A percentile compares a stretch with the other conserved stretches of the same genome.
Conservation (phyloP, 371 early-diverging fungal genomes). For the Lichtheimia hyalospora region DNA sequence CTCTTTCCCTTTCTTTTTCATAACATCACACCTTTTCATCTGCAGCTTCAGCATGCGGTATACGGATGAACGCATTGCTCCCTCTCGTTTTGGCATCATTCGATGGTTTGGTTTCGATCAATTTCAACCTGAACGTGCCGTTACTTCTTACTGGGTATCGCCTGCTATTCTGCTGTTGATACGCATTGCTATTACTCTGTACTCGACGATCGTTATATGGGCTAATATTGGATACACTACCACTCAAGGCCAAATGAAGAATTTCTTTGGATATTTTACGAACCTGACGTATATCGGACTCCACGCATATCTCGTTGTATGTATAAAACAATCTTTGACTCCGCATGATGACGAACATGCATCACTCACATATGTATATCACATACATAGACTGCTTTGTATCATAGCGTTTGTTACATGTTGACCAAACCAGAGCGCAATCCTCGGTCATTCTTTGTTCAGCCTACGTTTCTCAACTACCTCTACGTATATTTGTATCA, state of each 20-base stretch:
- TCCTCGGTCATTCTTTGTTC: constrained; percentile 27
- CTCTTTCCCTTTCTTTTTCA: neutral
- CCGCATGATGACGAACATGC: neutral
- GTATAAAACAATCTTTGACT: neutral
- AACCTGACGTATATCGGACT: constrained; percentile 54
- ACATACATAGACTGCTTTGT: constrained; percentile 19
- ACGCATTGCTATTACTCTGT: constrained; percentile 38
- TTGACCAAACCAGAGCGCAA: constrained; percentile 9
- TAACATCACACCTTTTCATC: neutral
- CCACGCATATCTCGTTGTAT: constrained; percentile 51
- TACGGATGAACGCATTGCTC: constrained; percentile 17
- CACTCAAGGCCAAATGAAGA: constrained; percentile 5
- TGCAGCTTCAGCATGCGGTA: neutral
- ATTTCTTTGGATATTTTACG: constrained; percentile 52
- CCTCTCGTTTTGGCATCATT: constrained; percentile 29
- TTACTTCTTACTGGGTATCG: constrained; percentile 54
- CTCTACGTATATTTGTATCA: constrained; percentile 45
- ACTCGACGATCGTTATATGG: constrained; percentile 44
- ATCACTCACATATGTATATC: neutral
- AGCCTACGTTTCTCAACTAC: constrained; percentile 38
- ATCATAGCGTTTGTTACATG: constrained; percentile 34
- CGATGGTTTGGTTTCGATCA: constrained; percentile 51
- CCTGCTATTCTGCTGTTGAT: constrained; percentile 40
- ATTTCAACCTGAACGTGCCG: constrained; percentile 54
- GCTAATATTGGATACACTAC: constrained; percentile 36